phyloP scores from a whole-genome alignment of 495 filamentous ascomycete species.

The Hypoxylon fuscum region DNA sequence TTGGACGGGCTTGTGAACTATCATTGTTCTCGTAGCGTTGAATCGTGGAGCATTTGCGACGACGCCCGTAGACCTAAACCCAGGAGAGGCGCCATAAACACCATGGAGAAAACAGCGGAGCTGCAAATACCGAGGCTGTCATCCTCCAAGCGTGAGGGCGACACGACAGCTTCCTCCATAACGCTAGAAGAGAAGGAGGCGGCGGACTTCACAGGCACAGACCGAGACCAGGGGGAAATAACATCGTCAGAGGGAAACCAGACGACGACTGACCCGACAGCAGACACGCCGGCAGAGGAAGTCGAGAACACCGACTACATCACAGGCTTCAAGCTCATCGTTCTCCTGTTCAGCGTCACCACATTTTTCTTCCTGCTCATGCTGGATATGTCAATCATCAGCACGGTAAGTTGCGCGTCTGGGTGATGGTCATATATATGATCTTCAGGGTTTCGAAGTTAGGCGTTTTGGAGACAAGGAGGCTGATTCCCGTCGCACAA shows the following conservation, averaged over 20 bases:
- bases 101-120: slow-evolving; percentile 13
- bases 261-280: background rate
- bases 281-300: slow-evolving; percentile 9
- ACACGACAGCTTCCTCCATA: slow-evolving; percentile 3
- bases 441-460: slow-evolving; percentile 44
- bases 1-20: too few relatives aligned
- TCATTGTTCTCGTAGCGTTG: too few relatives aligned
- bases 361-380: slow-evolving; percentile 59
- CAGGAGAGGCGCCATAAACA: too few relatives aligned
- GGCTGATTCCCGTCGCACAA: slow-evolving; percentile 11
- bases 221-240: background rate
- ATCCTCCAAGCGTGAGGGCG: slow-evolving; percentile 3
- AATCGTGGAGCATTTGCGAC: too few relatives aligned
- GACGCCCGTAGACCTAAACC: too few relatives aligned
- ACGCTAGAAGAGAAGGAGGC: slow-evolving; percentile 24
- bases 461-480: slow-evolving; percentile 36
- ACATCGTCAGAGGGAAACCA: slow-evolving; percentile 1
- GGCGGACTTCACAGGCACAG: background rate
- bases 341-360: slow-evolving; percentile 43
- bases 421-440: background rate
- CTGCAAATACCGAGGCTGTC: slow-evolving; percentile 5
- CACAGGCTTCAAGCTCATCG: slow-evolving; percentile 35
- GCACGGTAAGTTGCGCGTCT: slow-evolving; percentile 54
- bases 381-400: slow-evolving; percentile 60
- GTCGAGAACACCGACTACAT: slow-evolving; percentile 31